Evolutionary conservation across 2,329 filamentous ascomycete species (phyloP).

Genomic region (Emmonsiellopsis sp.): DNA sequence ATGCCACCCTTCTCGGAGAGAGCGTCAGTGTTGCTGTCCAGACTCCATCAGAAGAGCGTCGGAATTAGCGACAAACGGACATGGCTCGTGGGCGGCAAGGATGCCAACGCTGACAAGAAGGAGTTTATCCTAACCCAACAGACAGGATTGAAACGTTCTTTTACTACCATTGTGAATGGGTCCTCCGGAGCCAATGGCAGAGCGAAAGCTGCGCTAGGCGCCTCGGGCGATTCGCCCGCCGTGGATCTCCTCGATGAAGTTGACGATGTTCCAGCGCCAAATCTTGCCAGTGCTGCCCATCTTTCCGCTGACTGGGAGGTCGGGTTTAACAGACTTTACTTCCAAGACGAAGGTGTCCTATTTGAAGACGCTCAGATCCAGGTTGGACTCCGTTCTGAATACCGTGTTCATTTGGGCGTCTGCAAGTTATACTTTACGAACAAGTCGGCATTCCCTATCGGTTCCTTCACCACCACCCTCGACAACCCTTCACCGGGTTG

Average conservation of each 20-base stretch:
- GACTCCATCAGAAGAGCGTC: constrained; percentile 88
- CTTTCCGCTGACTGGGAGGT: constrained; percentile 90
- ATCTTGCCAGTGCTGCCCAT: constrained; percentile 85
- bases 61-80: constrained; percentile 91
- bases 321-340: constrained; percentile 75
- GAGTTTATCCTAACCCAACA: constrained; percentile 76
- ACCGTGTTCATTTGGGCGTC: constrained; percentile 89
- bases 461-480: constrained; percentile 87
- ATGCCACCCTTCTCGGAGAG: constrained; percentile 98
- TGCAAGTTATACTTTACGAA: constrained; percentile 95
- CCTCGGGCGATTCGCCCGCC: constrained; percentile 64
- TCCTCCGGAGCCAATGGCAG: constrained; percentile 26
- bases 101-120: constrained; percentile 72
- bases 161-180: constrained; percentile 51
- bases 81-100: constrained; percentile 96
- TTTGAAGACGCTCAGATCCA: constrained; percentile 95
- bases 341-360: constrained; percentile 73
- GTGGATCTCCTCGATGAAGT: constrained; percentile 59
- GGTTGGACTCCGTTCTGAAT: constrained; percentile 85
- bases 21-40: constrained; percentile 80
- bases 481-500: constrained; percentile 60
- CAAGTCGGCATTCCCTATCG: constrained; percentile 75
- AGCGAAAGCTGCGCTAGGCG: constrained; percentile 27
- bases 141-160: constrained; percentile 75
- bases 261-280: constrained; percentile 55